Evolutionary conservation across 768 basidiomycete genomes (phyloP).

Genomic region (Suillus placidus): DNA sequence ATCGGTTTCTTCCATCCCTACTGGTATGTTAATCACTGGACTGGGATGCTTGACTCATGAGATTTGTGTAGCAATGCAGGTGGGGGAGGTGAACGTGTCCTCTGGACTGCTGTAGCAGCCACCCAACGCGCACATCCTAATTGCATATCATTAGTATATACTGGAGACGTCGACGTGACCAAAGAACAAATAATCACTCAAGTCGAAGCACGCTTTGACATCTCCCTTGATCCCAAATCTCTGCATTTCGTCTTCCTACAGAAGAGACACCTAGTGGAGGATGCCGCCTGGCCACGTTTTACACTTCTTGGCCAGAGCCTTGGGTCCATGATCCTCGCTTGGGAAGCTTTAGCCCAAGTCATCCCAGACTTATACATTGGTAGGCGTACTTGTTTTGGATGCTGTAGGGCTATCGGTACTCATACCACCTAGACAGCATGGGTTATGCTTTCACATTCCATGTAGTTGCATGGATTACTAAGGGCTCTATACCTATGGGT

Average conservation of each 20-base stretch:
- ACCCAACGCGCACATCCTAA: slow-evolving; percentile 70
- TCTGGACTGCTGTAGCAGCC: slow-evolving; percentile 87
- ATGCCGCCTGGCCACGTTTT: slow-evolving; percentile 83
- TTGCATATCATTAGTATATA: slow-evolving; percentile 81
- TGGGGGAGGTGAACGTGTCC: slow-evolving; percentile 93
- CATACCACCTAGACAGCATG: slow-evolving; percentile 77
- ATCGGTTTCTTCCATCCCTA: slow-evolving; percentile 96
- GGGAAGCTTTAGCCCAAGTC: slow-evolving; percentile 77
- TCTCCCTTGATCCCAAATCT: slow-evolving; percentile 60
- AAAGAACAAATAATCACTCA: slow-evolving; percentile 82
- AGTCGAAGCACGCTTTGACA: slow-evolving; percentile 86
- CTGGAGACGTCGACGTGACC: slow-evolving; percentile 79
- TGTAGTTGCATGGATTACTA: slow-evolving; percentile 58
- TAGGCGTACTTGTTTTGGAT: slow-evolving; percentile 33
- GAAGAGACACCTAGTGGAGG: slow-evolving; percentile 74
- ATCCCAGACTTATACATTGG: slow-evolving; percentile 93
- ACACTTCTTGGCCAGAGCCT: slow-evolving; percentile 91
- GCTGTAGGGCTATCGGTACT: slow-evolving; percentile 14
- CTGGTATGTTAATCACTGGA: slow-evolving; percentile 58
- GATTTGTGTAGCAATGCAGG: slow-evolving; percentile 78
- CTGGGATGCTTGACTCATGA: slow-evolving; percentile 33
- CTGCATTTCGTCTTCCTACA: slow-evolving; percentile 84
- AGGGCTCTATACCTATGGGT: slow-evolving; percentile 68
- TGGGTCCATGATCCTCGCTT: slow-evolving; percentile 82
- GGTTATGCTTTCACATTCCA: slow-evolving; percentile 96